phyloP scores from a whole-genome alignment of 2,329 filamentous ascomycete species.

The Purpureocillium takamizusanense region DNA sequence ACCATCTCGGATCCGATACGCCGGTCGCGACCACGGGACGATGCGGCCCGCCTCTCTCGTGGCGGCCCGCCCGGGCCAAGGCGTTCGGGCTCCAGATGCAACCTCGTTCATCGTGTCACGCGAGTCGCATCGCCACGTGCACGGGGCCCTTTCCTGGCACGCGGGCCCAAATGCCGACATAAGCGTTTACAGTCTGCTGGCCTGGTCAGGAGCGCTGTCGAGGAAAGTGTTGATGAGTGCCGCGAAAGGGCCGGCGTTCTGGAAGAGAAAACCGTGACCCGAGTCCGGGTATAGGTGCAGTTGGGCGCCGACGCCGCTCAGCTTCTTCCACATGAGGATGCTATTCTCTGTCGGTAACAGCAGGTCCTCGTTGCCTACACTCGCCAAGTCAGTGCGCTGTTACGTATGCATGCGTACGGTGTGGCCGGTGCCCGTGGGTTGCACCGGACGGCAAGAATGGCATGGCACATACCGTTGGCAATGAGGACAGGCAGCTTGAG shows the following conservation, averaged over 20 bases:
- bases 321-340: slow-evolving; percentile 25
- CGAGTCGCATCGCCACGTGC: too few relatives aligned
- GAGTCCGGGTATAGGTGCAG: slow-evolving; percentile 25
- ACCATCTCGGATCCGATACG: too few relatives aligned
- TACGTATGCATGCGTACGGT: too few relatives aligned
- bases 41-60: too few relatives aligned
- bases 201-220: slow-evolving; percentile 3
- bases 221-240: slow-evolving; percentile 23
- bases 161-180: too few relatives aligned
- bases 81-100: too few relatives aligned
- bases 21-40: too few relatives aligned
- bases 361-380: slow-evolving; percentile 22
- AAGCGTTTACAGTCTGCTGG: slow-evolving; percentile 3
- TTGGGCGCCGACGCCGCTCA: slow-evolving; percentile 19
- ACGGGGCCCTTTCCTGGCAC: too few relatives aligned
- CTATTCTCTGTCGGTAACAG: slow-evolving; percentile 27
- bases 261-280: slow-evolving; percentile 26
- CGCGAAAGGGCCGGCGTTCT: slow-evolving; percentile 22
- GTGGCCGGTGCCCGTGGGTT: not conserved
- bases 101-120: too few relatives aligned
- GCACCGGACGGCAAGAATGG: too few relatives aligned
- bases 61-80: too few relatives aligned
- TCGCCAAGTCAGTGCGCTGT: too few relatives aligned
- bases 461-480: slow-evolving; percentile 26
- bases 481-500: slow-evolving; percentile 26